Conservation (phyloP, 495 filamentous ascomycete genomes). For the Aspergillus coremiiformis region DNA sequence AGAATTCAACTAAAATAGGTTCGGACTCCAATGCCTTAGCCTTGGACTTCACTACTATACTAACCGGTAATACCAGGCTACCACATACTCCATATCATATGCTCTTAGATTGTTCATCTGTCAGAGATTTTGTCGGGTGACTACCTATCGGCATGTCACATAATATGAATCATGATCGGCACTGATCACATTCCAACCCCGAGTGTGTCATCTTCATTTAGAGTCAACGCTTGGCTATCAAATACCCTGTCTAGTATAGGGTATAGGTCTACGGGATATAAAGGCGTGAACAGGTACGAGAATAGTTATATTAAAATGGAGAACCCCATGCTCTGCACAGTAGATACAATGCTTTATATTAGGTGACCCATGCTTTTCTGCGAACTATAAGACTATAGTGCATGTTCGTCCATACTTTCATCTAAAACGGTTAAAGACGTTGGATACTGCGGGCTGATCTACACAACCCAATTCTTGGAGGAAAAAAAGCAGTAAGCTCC, state of each 20-base stretch:
- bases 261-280: not conserved
- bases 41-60: not conserved
- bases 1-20: not conserved
- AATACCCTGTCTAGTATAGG: not conserved
- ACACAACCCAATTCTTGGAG: constrained; percentile 4
- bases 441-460: constrained; percentile 7
- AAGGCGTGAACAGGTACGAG: not conserved
- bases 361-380: not conserved
- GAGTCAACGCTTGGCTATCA: not conserved
- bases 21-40: not conserved
- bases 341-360: not conserved
- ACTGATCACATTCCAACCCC: constrained; percentile 1
- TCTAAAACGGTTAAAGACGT: not conserved
- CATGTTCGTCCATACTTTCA: not conserved
- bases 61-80: not conserved
- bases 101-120: not conserved
- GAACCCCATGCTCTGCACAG: not conserved
- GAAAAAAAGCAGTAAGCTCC: constrained; percentile 7
- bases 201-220: not conserved
- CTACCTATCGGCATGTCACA: not conserved
- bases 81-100: not conserved
- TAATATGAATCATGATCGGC: constrained; percentile 4
- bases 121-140: not conserved
- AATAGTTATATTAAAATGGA: not conserved
- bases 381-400: not conserved